Evolutionary conservation across 352 stramenopile genomes (phyloP), one percentile per base, ranked within the genome.

Genomic region (Proteromonas lacertae): DNA sequence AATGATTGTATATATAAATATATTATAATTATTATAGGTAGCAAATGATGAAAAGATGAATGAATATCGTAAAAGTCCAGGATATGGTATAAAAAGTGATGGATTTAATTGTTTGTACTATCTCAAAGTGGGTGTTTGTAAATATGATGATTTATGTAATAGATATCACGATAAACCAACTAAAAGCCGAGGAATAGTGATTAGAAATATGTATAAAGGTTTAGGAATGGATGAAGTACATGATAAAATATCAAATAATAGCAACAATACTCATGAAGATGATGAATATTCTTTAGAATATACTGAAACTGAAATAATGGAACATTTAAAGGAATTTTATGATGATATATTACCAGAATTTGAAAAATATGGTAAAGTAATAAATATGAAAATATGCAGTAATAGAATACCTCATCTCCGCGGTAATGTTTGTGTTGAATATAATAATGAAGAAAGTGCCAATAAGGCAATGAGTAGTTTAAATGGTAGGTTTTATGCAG

Each of bases 31-130:
- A n/a, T n/a, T n/a, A n/a, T n/a, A n/a, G n/a, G n/a, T n/a, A n/a
- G n/a, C n/a, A n/a, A n/a, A n/a, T n/a, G n/a, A n/a, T n/a, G n/a
- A n/a, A n/a, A n/a, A n/a, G n/a, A n/a, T n/a, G n/a, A n/a, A n/a
- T n/a, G n/a, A n/a, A n/a, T n/a, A n/a, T n/a, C n/a, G n/a, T n/a
- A n/a, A n/a, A n/a, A n/a, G n/a, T n/a, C n/a, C n/a, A n/a, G n/a
- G n/a, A n/a, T n/a, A n/a, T n/a, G n/a, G n/a, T n/a, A n/a, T n/a
- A n/a, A n/a, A n/a, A n/a, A n/a, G n/a, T n/a, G n/a, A n/a, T n/a
- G n/a, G n/a, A n/a, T n/a, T n/a, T n/a, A 99, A 99, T 59, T 99
- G 88, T 55, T 81, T 84, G 33, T 99, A 96, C 55, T 99, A 95
- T 58, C 93, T 94, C 59, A 99, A 99, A 64, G 96, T 99, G 33